Evolutionary conservation across 1,139 yeast genomes (phyloP).

Genomic region (Candida tetrigidarum): DNA sequence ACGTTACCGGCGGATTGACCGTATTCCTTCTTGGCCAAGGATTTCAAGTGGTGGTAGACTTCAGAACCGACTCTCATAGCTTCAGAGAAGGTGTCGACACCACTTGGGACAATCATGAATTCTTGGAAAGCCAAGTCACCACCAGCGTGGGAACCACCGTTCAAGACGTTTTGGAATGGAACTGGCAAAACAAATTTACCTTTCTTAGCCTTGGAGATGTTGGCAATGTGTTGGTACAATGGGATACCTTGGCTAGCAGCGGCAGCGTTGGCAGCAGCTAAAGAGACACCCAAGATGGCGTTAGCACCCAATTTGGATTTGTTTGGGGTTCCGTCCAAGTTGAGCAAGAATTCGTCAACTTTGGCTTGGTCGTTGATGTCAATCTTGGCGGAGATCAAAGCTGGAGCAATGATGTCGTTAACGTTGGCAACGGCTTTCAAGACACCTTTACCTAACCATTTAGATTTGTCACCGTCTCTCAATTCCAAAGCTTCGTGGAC

Average conservation of each 20-base stretch:
- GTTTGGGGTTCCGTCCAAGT: slow-evolving; percentile 92
- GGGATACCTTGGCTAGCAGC: slow-evolving; percentile 91
- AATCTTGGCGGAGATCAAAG: slow-evolving; percentile 70
- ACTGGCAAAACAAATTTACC: slow-evolving; percentile 84
- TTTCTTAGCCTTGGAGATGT: slow-evolving; percentile 60
- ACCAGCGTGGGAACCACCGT: slow-evolving; percentile 99
- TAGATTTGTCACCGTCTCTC: slow-evolving; percentile 92
- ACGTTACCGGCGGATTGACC: slow-evolving; percentile 98
- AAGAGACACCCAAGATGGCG: slow-evolving; percentile 93
- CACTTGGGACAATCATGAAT: slow-evolving; percentile 96
- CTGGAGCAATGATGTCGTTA: slow-evolving; percentile 88
- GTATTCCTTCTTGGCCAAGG: slow-evolving; percentile 87
- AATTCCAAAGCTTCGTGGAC: slow-evolving; percentile 93
- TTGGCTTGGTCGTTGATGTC: slow-evolving; percentile 80
- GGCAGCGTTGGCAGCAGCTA: slow-evolving; percentile 93
- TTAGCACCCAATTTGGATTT: slow-evolving; percentile 95
- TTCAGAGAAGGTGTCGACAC: slow-evolving; percentile 86
- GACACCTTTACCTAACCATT: slow-evolving; percentile 98
- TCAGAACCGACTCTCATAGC: slow-evolving; percentile 95
- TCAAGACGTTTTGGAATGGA: slow-evolving; percentile 96
- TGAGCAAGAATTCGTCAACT: slow-evolving; percentile 75
- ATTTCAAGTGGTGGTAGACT: slow-evolving; percentile 93
- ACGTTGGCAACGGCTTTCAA: slow-evolving; percentile 90
- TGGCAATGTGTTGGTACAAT: slow-evolving; percentile 83
- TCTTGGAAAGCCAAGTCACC: slow-evolving; percentile 98